A percentile compares a stretch with the other conserved stretches of the same genome.
Conservation (phyloP, 345 rosid genomes). For the Pseudoturritis turrita region DNA sequence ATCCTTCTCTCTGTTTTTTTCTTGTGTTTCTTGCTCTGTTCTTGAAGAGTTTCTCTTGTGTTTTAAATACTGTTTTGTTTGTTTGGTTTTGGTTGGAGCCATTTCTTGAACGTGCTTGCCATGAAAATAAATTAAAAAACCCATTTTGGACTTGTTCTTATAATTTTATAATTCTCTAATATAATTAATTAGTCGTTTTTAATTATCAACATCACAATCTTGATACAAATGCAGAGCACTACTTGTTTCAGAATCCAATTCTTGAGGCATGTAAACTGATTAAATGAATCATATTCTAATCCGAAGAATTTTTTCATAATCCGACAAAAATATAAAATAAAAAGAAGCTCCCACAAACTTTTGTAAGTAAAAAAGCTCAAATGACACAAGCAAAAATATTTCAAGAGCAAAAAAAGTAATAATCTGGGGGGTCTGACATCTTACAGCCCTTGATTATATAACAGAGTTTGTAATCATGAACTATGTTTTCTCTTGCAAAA, state of each 20-base stretch:
- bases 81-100: constrained; percentile 30
- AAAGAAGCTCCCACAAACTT: neutral
- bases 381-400: too few species aligned
- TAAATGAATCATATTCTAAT: neutral
- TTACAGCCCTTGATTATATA: constrained; percentile 16
- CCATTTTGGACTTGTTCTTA: constrained; percentile 13
- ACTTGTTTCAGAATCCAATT: constrained; percentile 23
- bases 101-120: constrained; percentile 34
- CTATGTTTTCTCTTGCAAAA: constrained; percentile 20
- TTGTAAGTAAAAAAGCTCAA: neutral
- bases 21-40: neutral
- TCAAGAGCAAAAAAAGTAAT: neutral
- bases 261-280: neutral
- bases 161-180: neutral
- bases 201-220: constrained; percentile 16
- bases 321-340: neutral
- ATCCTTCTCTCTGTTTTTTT: neutral
- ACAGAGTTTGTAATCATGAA: constrained; percentile 21
- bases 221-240: constrained; percentile 32
- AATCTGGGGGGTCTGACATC: neutral
- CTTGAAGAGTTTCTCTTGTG: constrained; percentile 1
- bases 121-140: constrained; percentile 6
- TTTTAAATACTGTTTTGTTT: constrained; percentile 27
- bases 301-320: neutral
- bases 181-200: neutral